These are phyloP conservation scores for Massarina eburnea DNA, from an alignment of 2,329 filamentous ascomycete species.

Conservation along the genomic window DNA sequence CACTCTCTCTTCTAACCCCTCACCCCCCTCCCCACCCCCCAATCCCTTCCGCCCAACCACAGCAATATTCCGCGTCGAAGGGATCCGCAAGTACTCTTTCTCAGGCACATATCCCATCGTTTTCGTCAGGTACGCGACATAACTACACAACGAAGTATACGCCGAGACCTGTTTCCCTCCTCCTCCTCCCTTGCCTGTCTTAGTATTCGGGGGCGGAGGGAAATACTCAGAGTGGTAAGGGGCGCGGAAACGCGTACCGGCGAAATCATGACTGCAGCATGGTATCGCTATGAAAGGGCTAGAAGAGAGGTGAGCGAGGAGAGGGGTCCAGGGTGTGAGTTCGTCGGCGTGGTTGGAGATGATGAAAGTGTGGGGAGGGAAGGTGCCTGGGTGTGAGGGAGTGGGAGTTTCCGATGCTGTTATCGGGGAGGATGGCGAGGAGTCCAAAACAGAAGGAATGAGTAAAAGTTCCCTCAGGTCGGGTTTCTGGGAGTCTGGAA, in stretches of 20 bases:
- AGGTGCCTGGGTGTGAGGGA: conserved; percentile 61
- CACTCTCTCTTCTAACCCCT: conserved; percentile 59
- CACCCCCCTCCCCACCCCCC: conserved; percentile 49
- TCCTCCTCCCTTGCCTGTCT: neutral
- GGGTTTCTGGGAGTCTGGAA: conserved; percentile 54
- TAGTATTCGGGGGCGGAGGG: conserved; percentile 11
- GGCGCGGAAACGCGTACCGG: conserved; percentile 72
- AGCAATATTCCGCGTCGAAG: conserved; percentile 84
- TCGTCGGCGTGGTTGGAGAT: conserved; percentile 98
- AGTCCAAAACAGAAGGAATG: conserved; percentile 55
- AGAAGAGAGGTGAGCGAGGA: conserved; percentile 74
- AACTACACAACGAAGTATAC: conserved; percentile 81
- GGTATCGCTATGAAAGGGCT: conserved; percentile 91
- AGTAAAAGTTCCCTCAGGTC: conserved; percentile 62
- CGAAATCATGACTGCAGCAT: conserved; percentile 88
- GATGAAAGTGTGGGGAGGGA: conserved; percentile 78
- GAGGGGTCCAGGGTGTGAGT: conserved; percentile 91
- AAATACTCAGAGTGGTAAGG: conserved; percentile 25
- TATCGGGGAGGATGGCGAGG: no score
- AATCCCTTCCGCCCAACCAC: conserved; percentile 64
- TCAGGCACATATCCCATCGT: conserved; percentile 77
- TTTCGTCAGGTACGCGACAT: conserved; percentile 68
- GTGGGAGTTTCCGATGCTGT: conserved; percentile 9
- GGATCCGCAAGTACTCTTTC: conserved; percentile 85
- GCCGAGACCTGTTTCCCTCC: conserved; percentile 59